phyloP scores from a whole-genome alignment of 441 rosid species.

The Euphorbia schlechtendalii region DNA sequence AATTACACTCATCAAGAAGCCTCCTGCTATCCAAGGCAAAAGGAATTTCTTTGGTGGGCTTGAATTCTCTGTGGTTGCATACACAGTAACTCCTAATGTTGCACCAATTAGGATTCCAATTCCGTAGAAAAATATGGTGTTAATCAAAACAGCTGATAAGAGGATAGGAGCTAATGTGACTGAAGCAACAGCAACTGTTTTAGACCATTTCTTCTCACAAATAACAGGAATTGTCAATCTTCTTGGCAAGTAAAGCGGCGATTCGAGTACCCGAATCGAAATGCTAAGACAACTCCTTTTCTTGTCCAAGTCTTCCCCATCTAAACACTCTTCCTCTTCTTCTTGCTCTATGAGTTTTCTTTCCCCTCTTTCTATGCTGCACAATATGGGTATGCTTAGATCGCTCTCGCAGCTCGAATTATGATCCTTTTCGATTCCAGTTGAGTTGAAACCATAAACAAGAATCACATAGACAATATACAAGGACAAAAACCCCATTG shows the following conservation, averaged over 20 bases:
- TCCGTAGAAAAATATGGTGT: slow-evolving; percentile 34
- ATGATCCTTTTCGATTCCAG: slow-evolving; percentile 9
- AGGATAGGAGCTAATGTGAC: slow-evolving; percentile 60
- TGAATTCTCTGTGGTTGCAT: slow-evolving; percentile 40
- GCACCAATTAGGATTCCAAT: slow-evolving; percentile 40
- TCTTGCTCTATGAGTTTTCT: slow-evolving; percentile 17
- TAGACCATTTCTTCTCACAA: slow-evolving; percentile 62
- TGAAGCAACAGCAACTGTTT: slow-evolving; percentile 55
- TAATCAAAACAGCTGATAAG: slow-evolving; percentile 43
- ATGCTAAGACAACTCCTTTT: slow-evolving; percentile 20
- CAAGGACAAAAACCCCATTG: slow-evolving; percentile 47
- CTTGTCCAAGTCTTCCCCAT: slow-evolving; percentile 11
- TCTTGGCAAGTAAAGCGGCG: slow-evolving; percentile 67
- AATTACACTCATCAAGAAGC: slow-evolving; percentile 72
- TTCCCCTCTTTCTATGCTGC: slow-evolving; percentile 25
- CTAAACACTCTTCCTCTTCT: slow-evolving; percentile 18
- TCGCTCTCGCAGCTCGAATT: slow-evolving; percentile 22
- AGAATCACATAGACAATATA: slow-evolving; percentile 54
- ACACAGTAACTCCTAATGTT: slow-evolving; percentile 42
- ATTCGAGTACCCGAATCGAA: slow-evolving; percentile 36
- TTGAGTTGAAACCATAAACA: slow-evolving; percentile 38
- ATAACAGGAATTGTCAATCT: slow-evolving; percentile 78
- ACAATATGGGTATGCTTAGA: slow-evolving; percentile 35
- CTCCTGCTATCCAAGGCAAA: slow-evolving; percentile 83
- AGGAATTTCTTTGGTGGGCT: slow-evolving; percentile 56